These are phyloP conservation scores for Citrus medica DNA, from an alignment of 345 rosid genomes.

Conservation along the genomic window DNA sequence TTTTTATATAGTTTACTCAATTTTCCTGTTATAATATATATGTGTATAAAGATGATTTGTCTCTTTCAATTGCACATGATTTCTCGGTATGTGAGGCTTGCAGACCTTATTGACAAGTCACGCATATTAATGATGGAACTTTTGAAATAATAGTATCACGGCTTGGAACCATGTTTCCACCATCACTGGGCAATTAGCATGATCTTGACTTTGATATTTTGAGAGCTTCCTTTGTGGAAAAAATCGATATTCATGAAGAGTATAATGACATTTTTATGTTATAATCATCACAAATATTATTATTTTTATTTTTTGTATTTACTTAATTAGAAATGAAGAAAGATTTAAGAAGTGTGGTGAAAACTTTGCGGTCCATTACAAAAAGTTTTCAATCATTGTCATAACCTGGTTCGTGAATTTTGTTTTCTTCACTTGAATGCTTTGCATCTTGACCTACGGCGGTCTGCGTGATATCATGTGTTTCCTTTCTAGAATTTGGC, in stretches of 20 bases:
- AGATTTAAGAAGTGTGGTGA: no score
- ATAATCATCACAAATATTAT: no score
- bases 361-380: no score
- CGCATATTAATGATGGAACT: background rate
- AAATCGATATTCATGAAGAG: background rate
- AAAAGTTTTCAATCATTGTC: no score
- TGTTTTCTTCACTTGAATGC: conserved; percentile 1
- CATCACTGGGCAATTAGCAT: background rate
- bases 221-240: background rate
- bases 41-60: no score
- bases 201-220: background rate
- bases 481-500: background rate
- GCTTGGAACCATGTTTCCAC: background rate
- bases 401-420: no score
- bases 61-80: background rate
- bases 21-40: no score
- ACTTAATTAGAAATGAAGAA: no score
- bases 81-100: background rate
- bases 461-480: background rate
- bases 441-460: background rate
- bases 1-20: no score
- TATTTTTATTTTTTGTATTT: no score
- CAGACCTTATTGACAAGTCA: background rate
- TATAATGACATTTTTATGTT: no score
- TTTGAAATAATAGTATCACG: background rate